A percentile compares a stretch with the other conserved stretches of the same genome.
These are phyloP conservation scores for Corchorus olitorius DNA, from an alignment of 345 rosid genomes.

Conservation along the genomic window DNA sequence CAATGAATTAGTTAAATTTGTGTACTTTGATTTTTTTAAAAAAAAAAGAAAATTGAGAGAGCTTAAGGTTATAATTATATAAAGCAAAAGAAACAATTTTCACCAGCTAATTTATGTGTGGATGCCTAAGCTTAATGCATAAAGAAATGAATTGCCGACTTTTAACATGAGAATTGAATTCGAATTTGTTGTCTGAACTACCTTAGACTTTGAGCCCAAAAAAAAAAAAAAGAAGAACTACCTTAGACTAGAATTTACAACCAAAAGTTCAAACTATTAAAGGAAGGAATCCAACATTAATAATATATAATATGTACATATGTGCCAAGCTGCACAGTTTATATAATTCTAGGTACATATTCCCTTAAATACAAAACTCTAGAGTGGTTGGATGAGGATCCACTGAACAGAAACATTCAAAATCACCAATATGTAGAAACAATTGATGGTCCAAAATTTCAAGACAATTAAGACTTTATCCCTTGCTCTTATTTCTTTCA, in stretches of 20 bases:
- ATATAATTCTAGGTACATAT: background rate
- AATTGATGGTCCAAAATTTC: background rate
- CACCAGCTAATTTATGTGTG: no score
- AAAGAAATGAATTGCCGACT: no score
- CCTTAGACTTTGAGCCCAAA: background rate
- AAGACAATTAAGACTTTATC: background rate
- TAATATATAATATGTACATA: no score
- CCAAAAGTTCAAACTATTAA: background rate
- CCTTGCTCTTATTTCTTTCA: no score
- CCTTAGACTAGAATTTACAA: slow-evolving; percentile 8
- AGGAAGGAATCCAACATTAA: background rate
- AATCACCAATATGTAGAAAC: background rate
- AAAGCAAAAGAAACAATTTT: no score
- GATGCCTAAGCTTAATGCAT: no score
- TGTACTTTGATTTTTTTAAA: no score
- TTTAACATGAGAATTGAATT: no score
- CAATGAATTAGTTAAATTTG: no score
- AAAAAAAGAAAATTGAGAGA: no score
- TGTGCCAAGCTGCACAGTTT: background rate
- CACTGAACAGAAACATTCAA: background rate
- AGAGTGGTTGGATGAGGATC: background rate
- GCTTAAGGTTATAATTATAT: no score
- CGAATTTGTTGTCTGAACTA: no score
- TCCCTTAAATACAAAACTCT: background rate
- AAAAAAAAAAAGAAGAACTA: background rate